Base-by-base conservation (phyloP, 2,329 filamentous ascomycete species). In the Hymenoscyphus fraxineus region DNA sequence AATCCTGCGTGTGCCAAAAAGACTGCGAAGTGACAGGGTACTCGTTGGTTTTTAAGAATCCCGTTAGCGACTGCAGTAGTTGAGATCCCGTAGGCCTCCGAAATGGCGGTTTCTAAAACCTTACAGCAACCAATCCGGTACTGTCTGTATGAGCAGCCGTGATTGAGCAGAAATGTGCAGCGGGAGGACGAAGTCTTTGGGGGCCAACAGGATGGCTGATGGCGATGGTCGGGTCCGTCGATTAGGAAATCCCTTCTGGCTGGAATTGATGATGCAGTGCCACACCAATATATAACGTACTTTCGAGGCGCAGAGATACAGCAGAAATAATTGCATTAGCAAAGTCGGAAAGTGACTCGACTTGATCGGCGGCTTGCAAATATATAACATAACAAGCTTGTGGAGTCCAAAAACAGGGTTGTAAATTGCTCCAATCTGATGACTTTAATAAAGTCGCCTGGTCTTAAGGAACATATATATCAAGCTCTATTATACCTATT, bases 391-490 rank as follows among this genome's bases (percentile, higher is more conserved):
- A 59, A 61, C 41, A 39, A 58, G 54, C 15, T 55, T 58, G 44
- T 60, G 39, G 51, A 57, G 60, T 60, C 54, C 6, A 62, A 39
- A 62, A 57, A 39, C 39, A 55, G 41, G 58, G 22, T 7, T 39
- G 51, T 63, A 60, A 40, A 65, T 62, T 61, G 64, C 58, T 55
- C 58, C 54, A 63, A 63, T 56, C 61, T 65, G 61, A 57, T 65
- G 61, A 63, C 60, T 61, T 61, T 63, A 61, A 58, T 61, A 63
- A 19, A 54, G 38, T 58, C 63, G 64, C 64, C 64, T 65, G 59
- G 58, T 51, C 57, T 65, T 63, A 61, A 63, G 60, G 61, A 40
- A 65, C 64, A 63, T 59, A 63, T 59, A 63, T 62, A 63, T 47
- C 41, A 47, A 55, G 60, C 57, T 41, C 51, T 61, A 56, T 63